These are phyloP conservation scores for Cotoneaster glaucophyllus DNA, from an alignment of 306 rosid genomes.

Conservation along the genomic window DNA sequence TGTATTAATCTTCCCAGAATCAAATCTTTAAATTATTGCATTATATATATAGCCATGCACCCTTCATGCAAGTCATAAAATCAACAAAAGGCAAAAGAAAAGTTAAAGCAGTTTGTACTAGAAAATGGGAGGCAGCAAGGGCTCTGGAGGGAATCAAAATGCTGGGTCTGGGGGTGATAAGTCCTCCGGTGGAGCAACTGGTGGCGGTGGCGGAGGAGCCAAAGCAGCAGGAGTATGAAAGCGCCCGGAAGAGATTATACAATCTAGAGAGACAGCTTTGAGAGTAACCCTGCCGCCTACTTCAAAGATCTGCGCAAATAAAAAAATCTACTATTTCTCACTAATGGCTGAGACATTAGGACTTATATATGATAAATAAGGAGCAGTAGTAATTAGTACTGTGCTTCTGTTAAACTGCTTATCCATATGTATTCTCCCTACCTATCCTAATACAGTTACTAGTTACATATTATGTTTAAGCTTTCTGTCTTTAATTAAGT, in stretches of 20 bases:
- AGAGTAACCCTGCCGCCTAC: neutral
- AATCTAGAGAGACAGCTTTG: neutral
- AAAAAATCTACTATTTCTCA: neutral
- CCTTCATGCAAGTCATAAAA: conserved; percentile 7
- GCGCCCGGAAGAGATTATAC: neutral
- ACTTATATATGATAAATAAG: neutral
- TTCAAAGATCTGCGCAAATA: neutral
- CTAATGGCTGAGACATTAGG: neutral
- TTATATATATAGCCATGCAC: conserved; percentile 1
- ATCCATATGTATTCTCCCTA: neutral
- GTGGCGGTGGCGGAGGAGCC: neutral
- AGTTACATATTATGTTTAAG: neutral
- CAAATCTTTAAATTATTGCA: too few relatives aligned
- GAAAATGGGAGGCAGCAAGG: neutral
- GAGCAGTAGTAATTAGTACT: neutral
- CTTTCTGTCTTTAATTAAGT: neutral
- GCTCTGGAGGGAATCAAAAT: neutral
- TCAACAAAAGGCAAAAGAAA: neutral
- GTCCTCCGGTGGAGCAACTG: neutral
- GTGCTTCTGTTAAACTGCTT: neutral
- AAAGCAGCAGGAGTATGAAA: neutral
- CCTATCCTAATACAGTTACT: neutral
- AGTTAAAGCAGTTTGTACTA: neutral
- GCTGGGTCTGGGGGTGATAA: neutral
- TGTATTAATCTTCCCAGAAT: too few relatives aligned